Conservation (phyloP, 805 yeast genomes). For the Starmera amethionina region DNA sequence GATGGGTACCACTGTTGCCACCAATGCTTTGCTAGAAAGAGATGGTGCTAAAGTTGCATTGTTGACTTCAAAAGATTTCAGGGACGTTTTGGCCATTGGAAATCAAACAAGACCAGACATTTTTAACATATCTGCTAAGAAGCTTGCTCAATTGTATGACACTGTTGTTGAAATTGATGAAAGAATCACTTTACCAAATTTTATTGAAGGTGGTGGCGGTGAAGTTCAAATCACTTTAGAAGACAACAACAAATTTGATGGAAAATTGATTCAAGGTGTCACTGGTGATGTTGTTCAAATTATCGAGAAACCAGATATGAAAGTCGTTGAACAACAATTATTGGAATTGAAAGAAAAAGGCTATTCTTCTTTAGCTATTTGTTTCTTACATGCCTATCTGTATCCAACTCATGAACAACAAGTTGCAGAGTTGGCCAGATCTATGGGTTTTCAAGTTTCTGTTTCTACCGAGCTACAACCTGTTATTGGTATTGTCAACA, state of each 20-base stretch:
- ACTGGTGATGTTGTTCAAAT: slow-evolving; percentile 63
- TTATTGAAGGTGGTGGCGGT: slow-evolving; percentile 50
- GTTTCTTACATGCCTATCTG: slow-evolving; percentile 37
- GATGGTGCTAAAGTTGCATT: slow-evolving; percentile 34
- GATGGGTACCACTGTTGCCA: slow-evolving; percentile 39
- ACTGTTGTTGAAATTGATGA: slow-evolving; percentile 39
- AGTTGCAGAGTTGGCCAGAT: slow-evolving; percentile 23
- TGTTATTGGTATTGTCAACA: slow-evolving; percentile 26
- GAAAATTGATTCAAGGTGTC: slow-evolving; percentile 29
- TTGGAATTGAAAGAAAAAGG: slow-evolving; percentile 42
- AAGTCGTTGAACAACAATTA: slow-evolving; percentile 32
- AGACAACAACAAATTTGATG: slow-evolving; percentile 26
- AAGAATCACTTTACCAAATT: slow-evolving; percentile 54
- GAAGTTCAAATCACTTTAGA: slow-evolving; percentile 20
- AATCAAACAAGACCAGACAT: slow-evolving; percentile 38
- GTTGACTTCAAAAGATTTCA: slow-evolving; percentile 35
- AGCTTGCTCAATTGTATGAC: slow-evolving; percentile 30
- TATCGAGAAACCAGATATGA: slow-evolving; percentile 38
- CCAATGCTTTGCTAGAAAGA: slow-evolving; percentile 38
- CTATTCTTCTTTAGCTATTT: slow-evolving; percentile 59
- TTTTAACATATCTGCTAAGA: slow-evolving; percentile 33
- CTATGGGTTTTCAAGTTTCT: slow-evolving; percentile 23
- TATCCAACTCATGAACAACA: slow-evolving; percentile 28
- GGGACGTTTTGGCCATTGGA: slow-evolving; percentile 35
- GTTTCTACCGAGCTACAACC: slow-evolving; percentile 27